Evolutionary conservation across 164 flowering plant species (phyloP), one percentile per base, ranked within the genome.

Genomic region (Tetrastigma voinierianum): DNA sequence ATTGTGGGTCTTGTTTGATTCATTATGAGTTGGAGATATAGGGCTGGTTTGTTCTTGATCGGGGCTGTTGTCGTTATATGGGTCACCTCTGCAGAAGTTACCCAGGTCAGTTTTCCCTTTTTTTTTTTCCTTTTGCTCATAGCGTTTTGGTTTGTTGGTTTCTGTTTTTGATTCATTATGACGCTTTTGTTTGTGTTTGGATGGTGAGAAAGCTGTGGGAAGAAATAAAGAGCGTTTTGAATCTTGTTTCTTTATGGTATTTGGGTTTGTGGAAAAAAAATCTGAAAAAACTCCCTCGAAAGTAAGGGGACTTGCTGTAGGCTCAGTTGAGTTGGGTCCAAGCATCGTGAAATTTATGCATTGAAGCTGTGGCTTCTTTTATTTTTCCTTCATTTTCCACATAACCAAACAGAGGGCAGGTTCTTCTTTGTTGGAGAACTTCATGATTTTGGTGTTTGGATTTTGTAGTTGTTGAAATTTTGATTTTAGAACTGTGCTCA

Each of bases 31-130:
- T 91, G 86, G 96, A 89, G 75, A 73, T 94, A 94, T 59, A 88
- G 55, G 44, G 94, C 93, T 48, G 98, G 98, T 43, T 73, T 94
- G 81, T 73, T 83, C 61, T 78, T 94, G 32, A 91, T 91, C 21
- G 85, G 62, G 25, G 73, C 96, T 51, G 96, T 90, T 59, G 98
- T 94, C 53, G 56, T 91, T 43, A 94, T 91, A 51, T 94, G 98
- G 98, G 98, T 94, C 56, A 68, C 87, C 54, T 94, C 98, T 60
- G 97, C 97, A 18, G 98, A 94, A 80, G 97, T 94, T 70, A 91
- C 96, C 19, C 97, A 94, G 98, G 98, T 91, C 24, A 40, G 74
- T n/a, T 20, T 46, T 21, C 10, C 17, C n/a, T 40, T n/a, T 45
- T 24, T 46, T 11, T 45, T 3, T 16, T 51, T 55, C 52, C 52